These are phyloP conservation scores for Coemansia sp. DNA, from an alignment of 192 early-diverging fungal genomes.

Conservation along the genomic window DNA sequence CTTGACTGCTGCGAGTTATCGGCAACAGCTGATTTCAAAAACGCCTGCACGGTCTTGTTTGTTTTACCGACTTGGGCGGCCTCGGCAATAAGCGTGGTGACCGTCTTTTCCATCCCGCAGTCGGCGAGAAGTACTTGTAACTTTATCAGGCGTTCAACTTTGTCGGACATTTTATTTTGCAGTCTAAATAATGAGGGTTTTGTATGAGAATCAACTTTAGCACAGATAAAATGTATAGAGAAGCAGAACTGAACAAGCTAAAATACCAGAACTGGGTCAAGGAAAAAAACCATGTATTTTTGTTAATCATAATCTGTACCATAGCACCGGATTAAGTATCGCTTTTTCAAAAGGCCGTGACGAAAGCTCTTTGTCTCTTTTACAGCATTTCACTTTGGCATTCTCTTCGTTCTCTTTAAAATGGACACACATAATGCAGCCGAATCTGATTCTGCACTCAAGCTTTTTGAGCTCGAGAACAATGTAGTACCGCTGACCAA, in stretches of 20 bases:
- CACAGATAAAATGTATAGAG: not conserved
- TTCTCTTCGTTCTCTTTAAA: constrained; percentile 1
- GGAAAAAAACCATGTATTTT: constrained; percentile 1
- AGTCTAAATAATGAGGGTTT: too few relatives aligned
- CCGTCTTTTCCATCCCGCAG: constrained; percentile 32
- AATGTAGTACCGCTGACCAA: constrained; percentile 70
- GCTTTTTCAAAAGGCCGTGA: not conserved
- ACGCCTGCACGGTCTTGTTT: constrained; percentile 27
- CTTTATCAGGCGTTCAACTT: constrained; percentile 22
- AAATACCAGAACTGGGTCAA: not conserved
- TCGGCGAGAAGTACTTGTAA: constrained; percentile 33
- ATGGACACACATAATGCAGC: constrained; percentile 15
- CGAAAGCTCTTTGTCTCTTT: not conserved
- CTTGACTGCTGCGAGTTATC: not conserved
- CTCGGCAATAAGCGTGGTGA: constrained; percentile 35
- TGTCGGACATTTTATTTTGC: constrained; percentile 1
- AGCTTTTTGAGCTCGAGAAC: constrained; percentile 63
- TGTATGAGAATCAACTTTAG: too few relatives aligned
- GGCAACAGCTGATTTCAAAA: constrained; percentile 22
- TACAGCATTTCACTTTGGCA: constrained; percentile 8
- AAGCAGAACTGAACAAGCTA: not conserved
- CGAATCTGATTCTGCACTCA: constrained; percentile 28
- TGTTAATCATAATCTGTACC: not conserved
- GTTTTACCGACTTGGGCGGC: constrained; percentile 32
- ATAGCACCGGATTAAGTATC: not conserved